Evolutionary conservation across 768 basidiomycete species (phyloP).

Genomic region (Cystobasidiopsis lactophilus): DNA sequence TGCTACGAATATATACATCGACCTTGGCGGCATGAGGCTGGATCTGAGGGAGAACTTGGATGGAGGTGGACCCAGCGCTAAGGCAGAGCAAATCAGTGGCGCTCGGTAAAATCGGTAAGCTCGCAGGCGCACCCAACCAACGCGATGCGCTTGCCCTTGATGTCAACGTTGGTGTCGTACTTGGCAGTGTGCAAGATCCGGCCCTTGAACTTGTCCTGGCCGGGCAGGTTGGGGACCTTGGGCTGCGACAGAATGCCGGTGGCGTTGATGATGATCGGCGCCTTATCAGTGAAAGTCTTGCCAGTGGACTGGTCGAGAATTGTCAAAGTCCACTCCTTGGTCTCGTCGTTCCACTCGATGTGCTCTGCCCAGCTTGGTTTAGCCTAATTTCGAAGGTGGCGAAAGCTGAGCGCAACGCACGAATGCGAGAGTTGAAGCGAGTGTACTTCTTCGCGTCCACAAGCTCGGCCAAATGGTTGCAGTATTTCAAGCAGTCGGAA

Average conservation of each 20-base stretch:
- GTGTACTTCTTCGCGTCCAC: too few species aligned
- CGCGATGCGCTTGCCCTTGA: constrained; percentile 36
- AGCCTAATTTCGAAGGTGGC: too few species aligned
- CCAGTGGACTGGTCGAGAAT: constrained; percentile 20
- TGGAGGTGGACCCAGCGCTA: background rate
- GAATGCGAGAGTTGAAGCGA: too few species aligned
- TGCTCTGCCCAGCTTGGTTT: too few species aligned
- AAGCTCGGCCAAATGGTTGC: too few species aligned
- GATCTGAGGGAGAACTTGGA: background rate
- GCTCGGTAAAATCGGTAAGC: too few species aligned
- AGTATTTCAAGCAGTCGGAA: too few species aligned
- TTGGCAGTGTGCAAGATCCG: constrained; percentile 35
- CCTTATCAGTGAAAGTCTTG: constrained; percentile 25
- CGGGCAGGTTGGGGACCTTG: constrained; percentile 30
- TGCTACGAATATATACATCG: background rate
- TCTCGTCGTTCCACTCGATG: background rate
- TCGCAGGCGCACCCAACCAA: too few species aligned
- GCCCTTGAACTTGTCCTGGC: constrained; percentile 33
- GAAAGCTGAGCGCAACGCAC: too few species aligned
- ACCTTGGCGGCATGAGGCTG: background rate
- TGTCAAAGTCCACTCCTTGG: background rate
- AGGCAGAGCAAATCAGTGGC: too few species aligned
- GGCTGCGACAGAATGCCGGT: constrained; percentile 30
- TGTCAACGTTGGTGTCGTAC: constrained; percentile 36
- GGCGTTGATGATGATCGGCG: constrained; percentile 33